Evolutionary conservation across 163 green algal species (phyloP).

Genomic region (Volvox carteri): DNA sequence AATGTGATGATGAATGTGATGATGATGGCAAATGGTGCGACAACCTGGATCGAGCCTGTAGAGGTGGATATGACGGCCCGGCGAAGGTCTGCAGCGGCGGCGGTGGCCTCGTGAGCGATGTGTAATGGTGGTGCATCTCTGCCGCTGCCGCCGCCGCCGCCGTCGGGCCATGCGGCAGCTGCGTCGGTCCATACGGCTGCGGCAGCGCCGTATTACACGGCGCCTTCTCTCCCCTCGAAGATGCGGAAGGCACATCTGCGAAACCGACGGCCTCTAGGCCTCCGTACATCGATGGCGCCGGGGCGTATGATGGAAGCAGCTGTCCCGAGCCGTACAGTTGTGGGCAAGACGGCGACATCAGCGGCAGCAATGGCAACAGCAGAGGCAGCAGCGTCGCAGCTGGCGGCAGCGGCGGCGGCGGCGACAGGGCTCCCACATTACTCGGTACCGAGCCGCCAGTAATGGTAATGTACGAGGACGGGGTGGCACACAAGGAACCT

Average conservation of each 20-base stretch:
- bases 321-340: not conserved
- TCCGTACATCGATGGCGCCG: too few relatives aligned
- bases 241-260: not conserved
- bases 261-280: too few relatives aligned
- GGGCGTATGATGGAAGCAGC: not conserved
- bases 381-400: not conserved
- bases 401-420: not conserved
- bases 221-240: not conserved
- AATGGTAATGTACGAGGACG: too few relatives aligned
- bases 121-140: not conserved
- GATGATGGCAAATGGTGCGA: not conserved
- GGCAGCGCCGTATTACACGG: not conserved
- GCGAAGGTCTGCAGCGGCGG: too few relatives aligned
- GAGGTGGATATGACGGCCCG: not conserved
- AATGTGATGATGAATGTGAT: too few relatives aligned
- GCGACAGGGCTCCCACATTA: not conserved
- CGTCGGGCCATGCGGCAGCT: not conserved
- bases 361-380: too few relatives aligned
- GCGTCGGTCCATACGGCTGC: not conserved
- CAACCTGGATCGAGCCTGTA: not conserved
- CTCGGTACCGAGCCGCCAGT: not conserved
- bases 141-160: too few relatives aligned
- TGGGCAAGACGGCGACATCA: too few relatives aligned
- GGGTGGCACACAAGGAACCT: not conserved
- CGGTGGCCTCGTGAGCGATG: not conserved